Evolutionary conservation across 768 basidiomycete genomes (phyloP), one percentile per base, ranked within the genome.

Genomic region (Harrya chromipes): DNA sequence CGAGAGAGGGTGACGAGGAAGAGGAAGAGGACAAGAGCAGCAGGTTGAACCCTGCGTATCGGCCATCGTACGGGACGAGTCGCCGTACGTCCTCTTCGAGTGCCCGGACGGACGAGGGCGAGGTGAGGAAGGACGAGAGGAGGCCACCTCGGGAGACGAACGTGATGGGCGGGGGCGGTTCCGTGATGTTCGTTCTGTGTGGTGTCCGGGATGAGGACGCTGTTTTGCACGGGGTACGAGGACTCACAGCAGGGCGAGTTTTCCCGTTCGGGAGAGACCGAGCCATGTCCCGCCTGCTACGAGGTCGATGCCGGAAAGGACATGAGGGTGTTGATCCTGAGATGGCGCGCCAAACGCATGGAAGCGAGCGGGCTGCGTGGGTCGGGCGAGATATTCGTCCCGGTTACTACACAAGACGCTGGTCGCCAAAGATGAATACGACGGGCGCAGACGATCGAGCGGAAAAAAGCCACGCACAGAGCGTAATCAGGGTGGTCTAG

Each of bases 261-360:
- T 78, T 20, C 90, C 90, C 51, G 75, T 54, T 52, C 78, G 76
- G 62, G 67, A 81, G 49, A 90, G 67, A 12, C 90, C 90, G 59
- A 90, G 77, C 90, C 90, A 93, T 31, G 89, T 87, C 38, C 90
- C 90, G 35, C 88, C 88, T 3, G 83, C 89, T 41, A 71, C 71
- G 19, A 74, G 61, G 68, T 93, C 90, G 56, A 83, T 78, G 41
- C 90, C 90, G 2, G 88, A 91, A 47, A 93, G 74, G 52, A 92
- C 66, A 42, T 61, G 61, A 20, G 67, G 73, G 16, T 52, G 50
- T 39, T 29, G 19, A 46, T 47, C 39, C 8, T 55, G 57, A 49
- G 19, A 33, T 49, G 53, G 56, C 51, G 62, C 51, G 24, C 70
- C 78, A 60, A 90, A 90, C 9, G 79, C 73, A 63, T 89, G 90